A percentile compares a stretch with the other conserved stretches of the same genome.
Evolutionary conservation across 2,329 filamentous ascomycete species (phyloP).

Genomic region (Botrytis cinerea): DNA sequence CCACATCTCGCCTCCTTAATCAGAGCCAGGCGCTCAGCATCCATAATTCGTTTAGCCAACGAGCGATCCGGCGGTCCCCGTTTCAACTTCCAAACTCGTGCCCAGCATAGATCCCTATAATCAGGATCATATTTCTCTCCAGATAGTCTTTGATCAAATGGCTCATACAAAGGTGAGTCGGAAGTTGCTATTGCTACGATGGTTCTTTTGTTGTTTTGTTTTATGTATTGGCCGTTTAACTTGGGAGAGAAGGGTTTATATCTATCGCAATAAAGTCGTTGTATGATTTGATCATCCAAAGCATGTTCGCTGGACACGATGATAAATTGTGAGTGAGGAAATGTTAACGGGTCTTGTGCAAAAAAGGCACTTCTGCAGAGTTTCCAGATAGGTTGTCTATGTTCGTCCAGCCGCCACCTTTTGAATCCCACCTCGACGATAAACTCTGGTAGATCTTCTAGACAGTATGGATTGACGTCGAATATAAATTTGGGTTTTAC

Average conservation of each 20-base stretch:
- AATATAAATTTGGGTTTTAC: neutral
- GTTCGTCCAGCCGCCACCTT: neutral
- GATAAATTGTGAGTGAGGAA: neutral
- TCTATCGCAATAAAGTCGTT: neutral
- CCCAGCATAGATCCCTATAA: neutral
- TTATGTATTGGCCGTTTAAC: neutral
- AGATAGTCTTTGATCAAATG: neutral
- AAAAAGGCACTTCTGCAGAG: neutral
- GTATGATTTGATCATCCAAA: neutral
- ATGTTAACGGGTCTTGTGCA: neutral
- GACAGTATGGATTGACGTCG: neutral
- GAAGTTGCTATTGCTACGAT: neutral
- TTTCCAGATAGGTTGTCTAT: neutral
- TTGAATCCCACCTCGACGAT: neutral
- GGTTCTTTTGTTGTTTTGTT: neutral
- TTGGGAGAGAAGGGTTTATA: neutral
- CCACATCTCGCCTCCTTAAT: neutral
- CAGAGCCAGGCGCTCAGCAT: neutral
- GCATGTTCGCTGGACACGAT: neutral
- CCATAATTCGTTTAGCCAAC: neutral
- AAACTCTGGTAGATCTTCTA: neutral
- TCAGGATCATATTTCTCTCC: neutral
- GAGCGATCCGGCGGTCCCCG: neutral
- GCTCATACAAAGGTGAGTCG: fast-evolving
- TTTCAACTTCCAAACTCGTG: neutral